These are phyloP conservation scores for Vachellia pachyceras DNA, from an alignment of 306 rosid genomes.

Conservation along the genomic window DNA sequence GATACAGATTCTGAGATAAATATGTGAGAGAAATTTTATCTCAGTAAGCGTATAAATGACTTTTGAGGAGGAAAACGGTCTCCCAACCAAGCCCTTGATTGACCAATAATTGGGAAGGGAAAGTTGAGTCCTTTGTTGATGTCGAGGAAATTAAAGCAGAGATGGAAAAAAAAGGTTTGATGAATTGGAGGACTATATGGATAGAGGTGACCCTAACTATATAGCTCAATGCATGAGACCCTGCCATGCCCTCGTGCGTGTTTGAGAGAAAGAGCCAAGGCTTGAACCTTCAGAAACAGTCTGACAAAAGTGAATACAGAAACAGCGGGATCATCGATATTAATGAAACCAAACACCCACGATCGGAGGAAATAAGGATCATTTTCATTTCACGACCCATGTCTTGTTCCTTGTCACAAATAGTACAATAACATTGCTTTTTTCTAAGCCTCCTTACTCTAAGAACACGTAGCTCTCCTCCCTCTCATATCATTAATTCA, in stretches of 20 bases:
- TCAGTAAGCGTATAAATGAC: too few relatives aligned
- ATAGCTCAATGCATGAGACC: constrained; percentile 11
- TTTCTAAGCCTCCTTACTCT: not conserved
- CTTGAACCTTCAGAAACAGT: constrained; percentile 24
- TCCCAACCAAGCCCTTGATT: too few relatives aligned
- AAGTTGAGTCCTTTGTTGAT: constrained; percentile 51
- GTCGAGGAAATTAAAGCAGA: constrained; percentile 51
- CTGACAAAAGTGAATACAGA: constrained; percentile 49
- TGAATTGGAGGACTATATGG: constrained; percentile 56
- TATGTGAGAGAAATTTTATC: too few relatives aligned
- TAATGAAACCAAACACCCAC: constrained; percentile 3
- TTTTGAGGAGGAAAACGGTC: too few relatives aligned
- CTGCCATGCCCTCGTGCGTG: constrained; percentile 38
- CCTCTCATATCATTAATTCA: too few relatives aligned
- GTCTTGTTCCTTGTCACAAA: not conserved
- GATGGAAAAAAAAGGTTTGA: constrained; percentile 22
- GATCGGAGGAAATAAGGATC: constrained; percentile 57
- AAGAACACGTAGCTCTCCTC: not conserved
- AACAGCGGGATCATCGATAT: constrained; percentile 34
- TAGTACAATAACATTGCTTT: constrained; percentile 31
- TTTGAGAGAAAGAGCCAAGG: constrained; percentile 34
- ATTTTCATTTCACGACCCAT: not conserved
- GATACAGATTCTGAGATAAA: too few relatives aligned
- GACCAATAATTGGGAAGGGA: constrained; percentile 46
- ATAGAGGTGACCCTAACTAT: constrained; percentile 39